A percentile compares a stretch with the other conserved stretches of the same genome.
Conservation (phyloP, 495 filamentous ascomycete genomes). For the Neurospora sp. region DNA sequence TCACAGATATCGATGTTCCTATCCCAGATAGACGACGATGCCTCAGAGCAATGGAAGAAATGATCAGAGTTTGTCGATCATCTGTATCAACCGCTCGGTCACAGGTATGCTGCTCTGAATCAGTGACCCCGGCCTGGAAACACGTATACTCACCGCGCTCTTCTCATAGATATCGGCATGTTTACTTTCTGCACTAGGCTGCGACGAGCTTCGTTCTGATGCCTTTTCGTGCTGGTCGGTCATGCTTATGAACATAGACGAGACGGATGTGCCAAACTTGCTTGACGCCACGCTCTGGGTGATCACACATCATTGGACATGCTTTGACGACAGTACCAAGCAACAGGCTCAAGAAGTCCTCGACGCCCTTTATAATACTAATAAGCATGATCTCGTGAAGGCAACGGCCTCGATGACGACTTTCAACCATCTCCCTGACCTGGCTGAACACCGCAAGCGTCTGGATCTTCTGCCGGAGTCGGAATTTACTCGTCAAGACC, state of each 20-base stretch:
- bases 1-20: conserved; percentile 52
- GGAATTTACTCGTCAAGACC: conserved; percentile 10
- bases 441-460: conserved; percentile 52
- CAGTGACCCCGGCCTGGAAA: neutral
- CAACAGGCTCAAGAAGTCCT: conserved; percentile 50
- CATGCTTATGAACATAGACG: conserved; percentile 60
- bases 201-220: conserved; percentile 57
- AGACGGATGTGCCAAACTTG: conserved; percentile 66
- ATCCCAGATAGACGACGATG: conserved; percentile 62
- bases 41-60: conserved; percentile 74
- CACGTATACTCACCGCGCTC: neutral
- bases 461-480: conserved; percentile 49
- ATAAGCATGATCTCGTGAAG: conserved; percentile 47
- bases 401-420: conserved; percentile 68
- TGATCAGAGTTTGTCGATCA: conserved; percentile 63
- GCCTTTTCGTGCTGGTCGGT: conserved; percentile 77
- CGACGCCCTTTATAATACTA: conserved; percentile 50
- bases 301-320: conserved; percentile 68
- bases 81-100: conserved; percentile 70
- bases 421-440: conserved; percentile 55
- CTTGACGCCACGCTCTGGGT: conserved; percentile 83
- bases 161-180: conserved; percentile 65
- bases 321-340: conserved; percentile 50
- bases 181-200: conserved; percentile 70
- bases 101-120: conserved; percentile 49